phyloP scores from a whole-genome alignment of 148 eudicot species.

The Cornus suecica region DNA sequence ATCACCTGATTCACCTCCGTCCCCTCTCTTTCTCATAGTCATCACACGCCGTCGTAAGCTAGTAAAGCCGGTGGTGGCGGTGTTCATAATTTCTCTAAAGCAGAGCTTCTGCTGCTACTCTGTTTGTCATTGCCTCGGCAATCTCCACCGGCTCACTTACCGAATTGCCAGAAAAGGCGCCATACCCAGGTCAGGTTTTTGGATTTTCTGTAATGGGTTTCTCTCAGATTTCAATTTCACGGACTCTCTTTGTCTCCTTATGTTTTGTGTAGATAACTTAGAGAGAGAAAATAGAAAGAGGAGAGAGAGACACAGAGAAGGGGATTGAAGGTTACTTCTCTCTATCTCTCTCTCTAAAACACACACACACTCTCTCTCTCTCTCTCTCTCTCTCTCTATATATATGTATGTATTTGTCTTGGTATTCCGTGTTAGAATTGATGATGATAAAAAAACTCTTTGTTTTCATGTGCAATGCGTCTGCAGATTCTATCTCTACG shows the following conservation, averaged over 20 bases:
- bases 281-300: conserved; percentile 12
- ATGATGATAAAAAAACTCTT: conserved; percentile 24
- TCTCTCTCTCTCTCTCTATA: conserved; percentile 18
- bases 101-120: conserved; percentile 5
- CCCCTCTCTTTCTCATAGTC: neutral
- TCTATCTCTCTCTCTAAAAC: conserved; percentile 2
- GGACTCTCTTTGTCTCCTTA: conserved; percentile 24
- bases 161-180: conserved; percentile 31
- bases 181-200: conserved; percentile 54
- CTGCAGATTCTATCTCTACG: conserved; percentile 31
- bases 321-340: neutral
- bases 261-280: conserved; percentile 5
- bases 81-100: conserved; percentile 9
- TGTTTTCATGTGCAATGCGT: conserved; percentile 57
- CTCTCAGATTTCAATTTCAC: conserved; percentile 27
- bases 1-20: neutral
- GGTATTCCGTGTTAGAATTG: conserved; percentile 22
- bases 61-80: neutral
- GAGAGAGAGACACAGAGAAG: too few species aligned
- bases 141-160: conserved; percentile 32
- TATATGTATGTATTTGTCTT: too few species aligned
- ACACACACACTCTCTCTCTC: conserved; percentile 18
- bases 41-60: neutral
- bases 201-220: conserved; percentile 41
- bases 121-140: conserved; percentile 17